Base-by-base conservation (phyloP, 208 protist species). In the Leishmania mexicana region DNA sequence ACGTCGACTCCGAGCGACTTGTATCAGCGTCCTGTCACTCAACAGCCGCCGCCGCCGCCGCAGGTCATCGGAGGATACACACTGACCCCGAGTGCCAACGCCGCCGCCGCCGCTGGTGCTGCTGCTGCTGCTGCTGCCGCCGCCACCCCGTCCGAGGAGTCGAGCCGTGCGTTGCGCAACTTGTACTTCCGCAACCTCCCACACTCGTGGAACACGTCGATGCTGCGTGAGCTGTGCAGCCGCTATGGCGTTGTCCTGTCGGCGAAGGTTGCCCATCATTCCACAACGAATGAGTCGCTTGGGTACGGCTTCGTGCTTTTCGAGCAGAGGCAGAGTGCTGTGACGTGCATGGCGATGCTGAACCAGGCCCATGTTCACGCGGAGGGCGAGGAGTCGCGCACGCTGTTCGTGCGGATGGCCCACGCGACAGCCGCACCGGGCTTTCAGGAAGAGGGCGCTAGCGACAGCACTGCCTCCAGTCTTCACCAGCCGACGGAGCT, bases 271-370 rank as follows among this genome's bases (percentile, higher is more conserved):
- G 86, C 87, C 2, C 89, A 92, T 51, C 86, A 95, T 74, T 67
- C 82, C 1, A 65, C 75, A 5, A 89, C 87, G 1, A 95, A 95
- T 51, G 83, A 87, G 49, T 88, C 85, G 8, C 82, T 88, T 1
- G 86, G 85, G 74, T 95, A 92, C 81, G 92, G 92, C n/a, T 95
- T 95, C 81, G 91, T 95, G 1, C 83, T 95, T n/a, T 93, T 93
- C 75, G 89, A 93, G 76, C 74, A 83, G 5, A 75, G 68, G 51
- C 81, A 83, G 7, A 81, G 85, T 40, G 91, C 91, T 4, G 80
- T 81, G 35, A 47, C 75, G 13, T 95, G 91, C 76, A 79, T 95
- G 40, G 47, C 72, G 60, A 54, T 65, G 60, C 76, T 85, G 47
- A 85, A 85, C 76, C 81, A 85, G 53, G 76, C 77, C 45, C 58